Evolutionary conservation across 148 eudicot species (phyloP), one percentile per base, ranked within the genome.

Genomic region (Arctostaphylos glauca): DNA sequence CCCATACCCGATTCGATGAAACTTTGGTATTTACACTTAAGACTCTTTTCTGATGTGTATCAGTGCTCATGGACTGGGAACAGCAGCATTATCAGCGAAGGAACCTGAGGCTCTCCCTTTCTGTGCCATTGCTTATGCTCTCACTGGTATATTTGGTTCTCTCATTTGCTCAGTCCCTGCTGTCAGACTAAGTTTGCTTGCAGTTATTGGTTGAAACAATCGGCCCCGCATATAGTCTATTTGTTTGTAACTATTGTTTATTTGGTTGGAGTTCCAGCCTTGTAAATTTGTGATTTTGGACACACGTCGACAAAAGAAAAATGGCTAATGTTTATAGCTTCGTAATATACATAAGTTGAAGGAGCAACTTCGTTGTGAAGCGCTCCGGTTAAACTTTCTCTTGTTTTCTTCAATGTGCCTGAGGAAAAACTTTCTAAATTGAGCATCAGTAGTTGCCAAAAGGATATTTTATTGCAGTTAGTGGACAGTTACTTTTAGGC

Each of bases 31-130:
- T 64, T 56, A 47, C 10, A 4, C 18, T 38, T 31, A 31, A 67
- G 25, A 19, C 12, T 9, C 23, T 62, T 23, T 31, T 14, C 19
- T 71, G 53, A 31, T 53, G 81, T 76, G 68, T 81, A 85, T 9
- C 90, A 96, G 99, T 88, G 98, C 99, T 80, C 99, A 96, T 78
- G 99, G 99, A 83, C 80, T 96, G 76, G 99, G 99, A 89, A 96
- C 99, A 81, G 99, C 99, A 72, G 99, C 99, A 82, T 87, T 96
- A 80, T 94, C 99, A 88, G 97, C 99, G 16, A 96, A 94, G 84
- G 99, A 96, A 88, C 99, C 99, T 0, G 99, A 94, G 85, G 99
- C 99, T 83, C 98, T 96, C 78, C 99, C 99, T 10, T 96, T 96
- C 77, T 96, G 99, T 73, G 99, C 99, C 70, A 96, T 96, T 80